A percentile compares a stretch with the other conserved stretches of the same genome.
These are phyloP conservation scores for Mesotaenium endlicherianum DNA, from an alignment of 139 green algal species.

Conservation along the genomic window DNA sequence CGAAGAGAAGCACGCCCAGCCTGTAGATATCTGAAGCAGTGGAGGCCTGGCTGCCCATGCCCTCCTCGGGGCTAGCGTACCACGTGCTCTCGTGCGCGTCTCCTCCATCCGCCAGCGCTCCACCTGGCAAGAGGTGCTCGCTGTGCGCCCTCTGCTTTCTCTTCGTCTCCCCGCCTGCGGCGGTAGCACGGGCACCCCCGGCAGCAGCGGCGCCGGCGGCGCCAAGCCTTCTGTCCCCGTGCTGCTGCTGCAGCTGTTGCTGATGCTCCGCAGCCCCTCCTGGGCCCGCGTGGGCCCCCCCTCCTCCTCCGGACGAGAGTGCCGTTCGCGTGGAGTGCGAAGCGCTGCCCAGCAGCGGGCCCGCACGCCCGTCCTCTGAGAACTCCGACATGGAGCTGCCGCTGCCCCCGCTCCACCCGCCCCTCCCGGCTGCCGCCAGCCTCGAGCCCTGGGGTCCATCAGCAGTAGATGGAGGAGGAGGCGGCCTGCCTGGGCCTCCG, in stretches of 20 bases:
- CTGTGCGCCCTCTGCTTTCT: not conserved
- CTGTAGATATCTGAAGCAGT: slow-evolving; percentile 26
- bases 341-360: too few species aligned
- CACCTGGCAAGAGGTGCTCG: not conserved
- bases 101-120: not conserved
- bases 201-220: not conserved
- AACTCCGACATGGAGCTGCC: not conserved
- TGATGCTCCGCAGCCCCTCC: not conserved
- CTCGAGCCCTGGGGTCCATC: not conserved
- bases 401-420: not conserved
- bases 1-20: slow-evolving; percentile 51
- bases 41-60: not conserved
- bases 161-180: not conserved
- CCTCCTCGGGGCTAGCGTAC: slow-evolving; percentile 45
- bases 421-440: not conserved
- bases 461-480: too few species aligned
- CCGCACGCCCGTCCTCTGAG: too few species aligned
- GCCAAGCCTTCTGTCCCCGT: not conserved
- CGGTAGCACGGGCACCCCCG: not conserved
- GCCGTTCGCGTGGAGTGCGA: too few species aligned
- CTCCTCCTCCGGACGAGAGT: too few species aligned
- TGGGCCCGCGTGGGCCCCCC: too few species aligned
- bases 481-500: not conserved
- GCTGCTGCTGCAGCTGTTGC: not conserved
- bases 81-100: too few species aligned